Evolutionary conservation across 371 early-diverging fungal species (phyloP).

Genomic region (Mortierella sp.): DNA sequence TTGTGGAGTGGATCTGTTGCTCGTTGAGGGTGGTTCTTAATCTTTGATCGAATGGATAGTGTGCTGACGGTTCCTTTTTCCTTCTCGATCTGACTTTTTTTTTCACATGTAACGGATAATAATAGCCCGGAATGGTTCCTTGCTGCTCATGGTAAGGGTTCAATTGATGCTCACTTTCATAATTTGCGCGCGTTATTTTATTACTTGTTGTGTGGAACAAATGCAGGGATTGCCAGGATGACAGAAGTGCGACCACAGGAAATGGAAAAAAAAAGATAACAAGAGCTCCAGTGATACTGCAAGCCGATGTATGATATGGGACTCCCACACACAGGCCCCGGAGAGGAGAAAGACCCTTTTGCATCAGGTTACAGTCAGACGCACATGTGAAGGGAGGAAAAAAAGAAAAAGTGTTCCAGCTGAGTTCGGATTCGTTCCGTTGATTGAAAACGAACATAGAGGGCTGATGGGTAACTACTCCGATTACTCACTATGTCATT

Average conservation of each 20-base stretch:
- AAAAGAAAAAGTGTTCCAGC: not conserved
- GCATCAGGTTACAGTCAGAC: too few relatives aligned
- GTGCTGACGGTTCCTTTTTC: not conserved
- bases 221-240: too few relatives aligned
- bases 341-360: too few relatives aligned
- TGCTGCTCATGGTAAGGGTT: slow-evolving; percentile 63
- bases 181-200: not conserved
- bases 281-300: too few relatives aligned
- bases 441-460: too few relatives aligned
- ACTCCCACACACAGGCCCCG: too few relatives aligned
- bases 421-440: slow-evolving; percentile 4
- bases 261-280: not conserved
- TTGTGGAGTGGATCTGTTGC: too few relatives aligned
- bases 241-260: not conserved
- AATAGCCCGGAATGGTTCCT: slow-evolving; percentile 68
- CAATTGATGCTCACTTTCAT: not conserved
- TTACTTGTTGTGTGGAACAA: not conserved
- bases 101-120: slow-evolving; percentile 7
- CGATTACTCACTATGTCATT: slow-evolving; percentile 1
- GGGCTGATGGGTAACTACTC: too few relatives aligned
- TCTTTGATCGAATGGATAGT: not conserved
- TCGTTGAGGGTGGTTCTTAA: not conserved
- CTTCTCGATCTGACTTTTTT: not conserved
- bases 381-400: slow-evolving; percentile 1
- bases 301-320: too few relatives aligned